These are phyloP conservation scores for Acidomyces sp. DNA, from an alignment of 495 filamentous ascomycete genomes.

Conservation along the genomic window DNA sequence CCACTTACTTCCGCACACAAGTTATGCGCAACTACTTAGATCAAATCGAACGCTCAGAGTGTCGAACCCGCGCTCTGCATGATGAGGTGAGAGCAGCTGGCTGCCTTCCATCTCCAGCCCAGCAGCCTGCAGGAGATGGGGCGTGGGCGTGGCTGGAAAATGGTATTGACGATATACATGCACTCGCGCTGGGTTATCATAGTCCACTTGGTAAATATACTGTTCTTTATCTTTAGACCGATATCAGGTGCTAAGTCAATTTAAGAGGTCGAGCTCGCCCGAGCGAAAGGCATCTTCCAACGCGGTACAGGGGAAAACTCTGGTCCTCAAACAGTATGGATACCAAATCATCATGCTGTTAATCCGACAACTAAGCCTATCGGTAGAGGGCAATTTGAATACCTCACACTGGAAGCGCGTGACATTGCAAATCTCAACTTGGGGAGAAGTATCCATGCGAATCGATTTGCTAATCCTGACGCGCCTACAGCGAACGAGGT, in stretches of 20 bases:
- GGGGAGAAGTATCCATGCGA: not conserved
- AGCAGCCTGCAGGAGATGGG: not conserved
- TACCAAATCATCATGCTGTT: not conserved
- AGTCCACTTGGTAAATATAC: too few relatives aligned
- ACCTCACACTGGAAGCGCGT: not conserved
- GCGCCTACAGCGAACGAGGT: not conserved
- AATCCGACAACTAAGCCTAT: not conserved
- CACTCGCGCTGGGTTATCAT: not conserved
- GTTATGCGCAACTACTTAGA: not conserved
- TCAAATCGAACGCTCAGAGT: too few relatives aligned
- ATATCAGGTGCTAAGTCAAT: too few relatives aligned
- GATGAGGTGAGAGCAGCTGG: not conserved
- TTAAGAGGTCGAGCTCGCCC: slow-evolving; percentile 1
- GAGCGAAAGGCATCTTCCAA: not conserved
- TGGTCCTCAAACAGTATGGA: slow-evolving; percentile 3
- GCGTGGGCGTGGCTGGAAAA: slow-evolving; percentile 3
- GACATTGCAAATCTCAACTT: slow-evolving; percentile 2
- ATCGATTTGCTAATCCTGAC: not conserved
- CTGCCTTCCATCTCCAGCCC: not conserved
- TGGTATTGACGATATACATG: slow-evolving; percentile 1
- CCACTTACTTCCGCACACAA: not conserved
- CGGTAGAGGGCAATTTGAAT: not conserved
- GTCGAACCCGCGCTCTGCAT: too few relatives aligned
- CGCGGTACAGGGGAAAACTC: not conserved
- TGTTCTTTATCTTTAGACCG: too few relatives aligned